Percentiles rank a stretch among this genome's conserved stretches.
phyloP scores from a whole-genome alignment of 1,284 basidiomycete species.

The Ustanciosporium gigantosporum region DNA sequence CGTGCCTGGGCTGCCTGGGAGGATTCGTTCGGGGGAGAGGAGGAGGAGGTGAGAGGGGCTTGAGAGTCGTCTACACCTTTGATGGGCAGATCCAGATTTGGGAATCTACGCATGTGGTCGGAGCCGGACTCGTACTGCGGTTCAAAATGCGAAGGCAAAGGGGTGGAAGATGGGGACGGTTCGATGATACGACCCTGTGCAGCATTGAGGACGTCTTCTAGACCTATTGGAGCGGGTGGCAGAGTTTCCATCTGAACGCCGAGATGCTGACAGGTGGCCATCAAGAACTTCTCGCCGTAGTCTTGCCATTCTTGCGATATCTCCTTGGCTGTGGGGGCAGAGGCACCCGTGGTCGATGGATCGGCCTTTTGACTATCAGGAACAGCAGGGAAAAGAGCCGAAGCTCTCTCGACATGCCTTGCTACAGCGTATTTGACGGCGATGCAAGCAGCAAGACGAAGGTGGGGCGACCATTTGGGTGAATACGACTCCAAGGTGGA shows the following conservation, averaged over 20 bases:
- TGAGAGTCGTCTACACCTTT: constrained; percentile 23
- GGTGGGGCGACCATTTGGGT: constrained; percentile 41
- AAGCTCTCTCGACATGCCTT: constrained; percentile 24
- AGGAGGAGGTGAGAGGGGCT: not conserved
- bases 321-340: not conserved
- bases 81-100: constrained; percentile 34
- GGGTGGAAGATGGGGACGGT: constrained; percentile 5
- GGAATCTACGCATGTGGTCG: constrained; percentile 28
- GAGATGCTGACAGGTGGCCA: constrained; percentile 55
- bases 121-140: constrained; percentile 25
- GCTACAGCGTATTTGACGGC: constrained; percentile 48
- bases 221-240: constrained; percentile 39
- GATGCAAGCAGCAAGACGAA: constrained; percentile 47
- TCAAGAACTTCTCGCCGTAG: constrained; percentile 45
- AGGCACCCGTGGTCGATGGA: not conserved
- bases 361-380: not conserved
- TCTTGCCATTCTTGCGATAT: constrained; percentile 39
- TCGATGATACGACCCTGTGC: constrained; percentile 26
- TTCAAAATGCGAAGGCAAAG: constrained; percentile 17
- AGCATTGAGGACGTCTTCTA: constrained; percentile 42
- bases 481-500: constrained; percentile 48
- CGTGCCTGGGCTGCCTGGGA: not conserved
- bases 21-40: not conserved
- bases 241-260: constrained; percentile 36
- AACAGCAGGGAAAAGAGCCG: constrained; percentile 3